Evolutionary conservation across 2,329 filamentous ascomycete genomes (phyloP).

Genomic region (Neopestalotiopsis clavispora): DNA sequence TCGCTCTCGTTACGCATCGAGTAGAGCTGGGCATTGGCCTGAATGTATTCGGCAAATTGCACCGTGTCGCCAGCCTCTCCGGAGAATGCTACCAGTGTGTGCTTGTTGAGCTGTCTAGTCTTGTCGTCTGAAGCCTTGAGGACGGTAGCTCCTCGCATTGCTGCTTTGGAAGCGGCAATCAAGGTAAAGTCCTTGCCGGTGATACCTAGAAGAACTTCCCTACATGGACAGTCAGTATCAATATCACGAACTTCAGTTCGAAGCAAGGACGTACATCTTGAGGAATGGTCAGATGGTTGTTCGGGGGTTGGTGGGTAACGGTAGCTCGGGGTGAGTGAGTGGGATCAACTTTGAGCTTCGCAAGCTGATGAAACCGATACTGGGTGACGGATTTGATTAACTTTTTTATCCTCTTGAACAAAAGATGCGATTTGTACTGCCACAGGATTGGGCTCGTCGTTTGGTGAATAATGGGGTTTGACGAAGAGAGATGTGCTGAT

Average conservation of each 20-base stretch:
- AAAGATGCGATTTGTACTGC: neutral
- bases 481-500: neutral
- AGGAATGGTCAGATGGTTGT: neutral
- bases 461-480: neutral
- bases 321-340: neutral
- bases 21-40: constrained; percentile 97
- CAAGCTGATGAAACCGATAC: neutral
- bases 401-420: neutral
- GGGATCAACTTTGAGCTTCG: constrained; percentile 3
- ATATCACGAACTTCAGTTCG: constrained; percentile 11
- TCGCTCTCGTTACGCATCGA: constrained; percentile 97
- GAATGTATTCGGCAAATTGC: constrained; percentile 99
- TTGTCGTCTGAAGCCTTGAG: constrained; percentile 97
- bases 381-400: neutral
- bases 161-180: constrained; percentile 95
- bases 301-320: neutral
- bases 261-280: constrained; percentile 23
- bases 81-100: constrained; percentile 93
- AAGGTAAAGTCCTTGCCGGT: constrained; percentile 99
- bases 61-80: constrained; percentile 98
- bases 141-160: constrained; percentile 96
- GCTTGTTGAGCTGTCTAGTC: constrained; percentile 88
- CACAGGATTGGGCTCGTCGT: constrained; percentile 1
- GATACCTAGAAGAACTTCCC: constrained; percentile 98
- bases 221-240: constrained; percentile 42